phyloP scores from a whole-genome alignment of 1,139 yeast species.

The Geotrichum armillariae region DNA sequence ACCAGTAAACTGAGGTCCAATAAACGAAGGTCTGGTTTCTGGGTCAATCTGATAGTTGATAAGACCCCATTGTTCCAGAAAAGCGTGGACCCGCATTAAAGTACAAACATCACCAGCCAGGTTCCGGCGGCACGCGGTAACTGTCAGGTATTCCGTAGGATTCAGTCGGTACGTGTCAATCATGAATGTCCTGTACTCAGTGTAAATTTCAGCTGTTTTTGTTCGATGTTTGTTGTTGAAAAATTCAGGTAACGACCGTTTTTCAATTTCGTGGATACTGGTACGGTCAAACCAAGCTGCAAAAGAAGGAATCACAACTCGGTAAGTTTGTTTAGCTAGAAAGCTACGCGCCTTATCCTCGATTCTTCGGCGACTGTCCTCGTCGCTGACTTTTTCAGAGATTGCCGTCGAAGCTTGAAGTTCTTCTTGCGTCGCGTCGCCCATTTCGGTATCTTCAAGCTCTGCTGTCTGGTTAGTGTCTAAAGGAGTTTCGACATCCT shows the following conservation, averaged over 20 bases:
- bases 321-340: constrained; percentile 67
- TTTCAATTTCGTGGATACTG: constrained; percentile 63
- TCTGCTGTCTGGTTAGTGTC: not conserved
- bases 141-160: constrained; percentile 89
- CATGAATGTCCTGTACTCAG: constrained; percentile 91
- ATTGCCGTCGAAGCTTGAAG: constrained; percentile 6
- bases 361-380: constrained; percentile 21
- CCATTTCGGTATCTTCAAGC: constrained; percentile 9
- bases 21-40: constrained; percentile 66
- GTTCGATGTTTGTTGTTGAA: constrained; percentile 73
- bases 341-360: constrained; percentile 33
- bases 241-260: constrained; percentile 86
- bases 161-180: constrained; percentile 86
- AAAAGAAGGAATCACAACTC: constrained; percentile 91
- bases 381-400: constrained; percentile 10
- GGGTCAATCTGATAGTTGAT: constrained; percentile 90
- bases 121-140: constrained; percentile 92
- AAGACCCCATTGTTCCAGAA: constrained; percentile 93
- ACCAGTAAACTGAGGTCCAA: constrained; percentile 68
- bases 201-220: constrained; percentile 85
- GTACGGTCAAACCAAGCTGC: constrained; percentile 85
- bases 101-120: constrained; percentile 96
- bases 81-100: constrained; percentile 83
- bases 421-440: constrained; percentile 5
- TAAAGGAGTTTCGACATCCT: constrained; percentile 5